Base-by-base conservation (phyloP, 2,329 filamentous ascomycete genomes). In the Coniochaeta ligniaria region DNA sequence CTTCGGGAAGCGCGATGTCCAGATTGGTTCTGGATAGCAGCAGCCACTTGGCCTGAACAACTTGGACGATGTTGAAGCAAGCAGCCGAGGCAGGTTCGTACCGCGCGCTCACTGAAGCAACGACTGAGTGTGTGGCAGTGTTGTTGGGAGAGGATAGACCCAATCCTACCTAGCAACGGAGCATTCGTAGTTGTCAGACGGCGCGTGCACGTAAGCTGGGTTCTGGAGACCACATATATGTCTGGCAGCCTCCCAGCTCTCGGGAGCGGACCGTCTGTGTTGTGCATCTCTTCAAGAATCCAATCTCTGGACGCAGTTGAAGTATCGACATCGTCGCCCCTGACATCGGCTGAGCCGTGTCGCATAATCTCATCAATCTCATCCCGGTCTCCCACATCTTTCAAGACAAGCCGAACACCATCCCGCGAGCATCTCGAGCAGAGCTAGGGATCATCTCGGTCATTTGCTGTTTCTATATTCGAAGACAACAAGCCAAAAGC, bases 41-140 rank as follows among this genome's bases (percentile, higher is more conserved):
- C 24, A 58, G 56, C 35, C 20, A 58, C 35, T 58, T 45, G 56
- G 38, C 56, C 7, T 58, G 36, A 20, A 31, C 56, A 14, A 31
- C 5, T 4, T 45, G 20, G 20, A 58, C 7, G 24, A 43, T 26
- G 20, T 58, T 58, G 56, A 43, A 20, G 56, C 38, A 43, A 45
- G 56, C n/a, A 28, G 22, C 20, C 6, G 16, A 58, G 38, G 35
- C 35, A 43, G 20, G 8, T 43, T 35, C n/a, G 56, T 43, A 58
- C 56, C 56, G 56, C 56, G 56, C 56, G 56, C 56, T 58, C 20
- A 33, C 4, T 58, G 56, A 58, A 45, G 56, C 56, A 55, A 22
- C 26, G 26, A 55, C 26, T 33, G 50, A 24, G 22, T n/a, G 43
- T n/a, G 26, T 55, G 50, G 50, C 50, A 26, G 56, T 43, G 47